A percentile compares a stretch with the other conserved stretches of the same genome.
These are phyloP conservation scores for Pseudoturritis turrita DNA, from an alignment of 345 rosid species.

Conservation along the genomic window DNA sequence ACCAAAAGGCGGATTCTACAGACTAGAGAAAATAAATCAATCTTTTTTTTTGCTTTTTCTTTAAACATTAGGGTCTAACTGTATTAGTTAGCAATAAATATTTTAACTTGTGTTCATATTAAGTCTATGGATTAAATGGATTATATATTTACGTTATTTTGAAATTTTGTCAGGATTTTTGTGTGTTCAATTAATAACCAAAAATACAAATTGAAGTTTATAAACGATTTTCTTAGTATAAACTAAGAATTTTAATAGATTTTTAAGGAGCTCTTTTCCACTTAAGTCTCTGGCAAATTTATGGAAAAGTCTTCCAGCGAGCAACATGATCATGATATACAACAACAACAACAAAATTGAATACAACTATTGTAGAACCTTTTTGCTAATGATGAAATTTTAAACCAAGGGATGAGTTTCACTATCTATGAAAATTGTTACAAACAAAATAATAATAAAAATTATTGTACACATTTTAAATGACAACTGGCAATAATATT, in stretches of 20 bases:
- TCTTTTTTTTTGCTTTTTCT: neutral
- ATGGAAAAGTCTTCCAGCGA: neutral
- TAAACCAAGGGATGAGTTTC: no score
- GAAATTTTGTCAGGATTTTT: neutral
- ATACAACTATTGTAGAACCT: no score
- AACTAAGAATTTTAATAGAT: neutral
- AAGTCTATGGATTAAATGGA: neutral
- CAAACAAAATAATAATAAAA: no score
- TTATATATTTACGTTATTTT: neutral
- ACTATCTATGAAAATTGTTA: no score
- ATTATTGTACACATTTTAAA: no score
- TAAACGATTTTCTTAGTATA: no score
- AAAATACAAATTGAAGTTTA: neutral
- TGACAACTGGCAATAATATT: no score
- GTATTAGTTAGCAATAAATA: neutral
- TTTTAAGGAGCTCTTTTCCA: neutral
- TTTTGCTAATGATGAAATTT: no score
- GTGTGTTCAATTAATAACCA: neutral
- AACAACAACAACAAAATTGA: no score
- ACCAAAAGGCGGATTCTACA: constrained; percentile 23
- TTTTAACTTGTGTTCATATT: neutral
- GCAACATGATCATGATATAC: no score
- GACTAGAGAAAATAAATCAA: constrained; percentile 14
- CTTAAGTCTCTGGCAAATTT: no score
- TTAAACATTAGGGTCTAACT: neutral